Conservation (phyloP, 2,329 filamentous ascomycete genomes). For the Colletotrichum orbiculare region DNA sequence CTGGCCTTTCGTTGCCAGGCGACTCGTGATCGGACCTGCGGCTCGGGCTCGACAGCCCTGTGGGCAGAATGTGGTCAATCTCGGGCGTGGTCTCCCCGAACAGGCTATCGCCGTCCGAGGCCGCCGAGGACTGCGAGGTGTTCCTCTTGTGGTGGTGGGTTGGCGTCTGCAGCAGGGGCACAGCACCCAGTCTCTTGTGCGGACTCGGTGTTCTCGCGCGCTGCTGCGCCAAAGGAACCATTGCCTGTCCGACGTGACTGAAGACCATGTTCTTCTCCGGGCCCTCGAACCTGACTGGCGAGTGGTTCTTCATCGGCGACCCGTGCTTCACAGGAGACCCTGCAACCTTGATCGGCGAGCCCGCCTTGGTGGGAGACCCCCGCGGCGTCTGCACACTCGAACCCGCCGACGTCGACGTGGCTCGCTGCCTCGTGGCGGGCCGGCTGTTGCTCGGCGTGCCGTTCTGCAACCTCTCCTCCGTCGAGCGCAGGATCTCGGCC, state of each 20-base stretch:
- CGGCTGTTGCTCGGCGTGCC: conserved; percentile 47
- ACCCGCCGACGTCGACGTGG: conserved; percentile 40
- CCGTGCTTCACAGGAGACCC: conserved; percentile 2
- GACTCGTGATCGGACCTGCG: conserved; percentile 44
- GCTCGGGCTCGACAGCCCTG: conserved; percentile 57
- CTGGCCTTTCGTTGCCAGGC: conserved; percentile 32
- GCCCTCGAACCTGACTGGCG: not conserved
- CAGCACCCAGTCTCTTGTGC: conserved; percentile 9
- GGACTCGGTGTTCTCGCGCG: conserved; percentile 25
- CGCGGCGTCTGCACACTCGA: conserved; percentile 32
- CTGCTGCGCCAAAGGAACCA: conserved; percentile 1
- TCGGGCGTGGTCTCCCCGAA: conserved; percentile 50
- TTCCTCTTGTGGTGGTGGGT: conserved; percentile 19
- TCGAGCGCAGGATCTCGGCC: conserved; percentile 62
- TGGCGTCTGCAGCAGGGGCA: conserved; percentile 10
- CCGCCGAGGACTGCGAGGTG: conserved; percentile 21
- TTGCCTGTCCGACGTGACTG: conserved; percentile 13
- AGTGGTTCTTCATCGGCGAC: conserved; percentile 9
- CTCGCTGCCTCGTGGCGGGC: conserved; percentile 43
- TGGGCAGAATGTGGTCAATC: conserved; percentile 44
- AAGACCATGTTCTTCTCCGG: conserved; percentile 3
- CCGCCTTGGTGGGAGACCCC: conserved; percentile 16
- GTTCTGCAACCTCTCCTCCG: conserved; percentile 61
- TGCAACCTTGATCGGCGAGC: conserved; percentile 2
- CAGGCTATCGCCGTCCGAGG: conserved; percentile 52